Conservation (phyloP, 2,329 filamentous ascomycete genomes). For the Leptographium wingfieldii region DNA sequence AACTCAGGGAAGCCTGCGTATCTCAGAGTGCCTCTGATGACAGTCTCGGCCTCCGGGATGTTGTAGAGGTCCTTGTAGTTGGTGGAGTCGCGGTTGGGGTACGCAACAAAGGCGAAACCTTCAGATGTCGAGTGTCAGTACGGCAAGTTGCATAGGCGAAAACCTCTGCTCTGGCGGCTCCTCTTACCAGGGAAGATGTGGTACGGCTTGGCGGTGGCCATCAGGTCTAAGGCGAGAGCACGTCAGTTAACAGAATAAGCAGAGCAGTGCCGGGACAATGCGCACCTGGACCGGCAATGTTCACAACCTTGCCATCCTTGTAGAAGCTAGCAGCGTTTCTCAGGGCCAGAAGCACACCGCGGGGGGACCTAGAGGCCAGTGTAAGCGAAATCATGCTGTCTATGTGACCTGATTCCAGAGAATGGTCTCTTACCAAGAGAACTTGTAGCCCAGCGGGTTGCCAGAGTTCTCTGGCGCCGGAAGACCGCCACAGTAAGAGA, state of each 20-base stretch:
- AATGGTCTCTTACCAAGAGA: slow-evolving; percentile 42
- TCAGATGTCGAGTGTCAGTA: not conserved
- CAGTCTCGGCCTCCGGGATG: slow-evolving; percentile 83
- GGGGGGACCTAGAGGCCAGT: slow-evolving; percentile 35
- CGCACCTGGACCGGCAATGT: slow-evolving; percentile 37
- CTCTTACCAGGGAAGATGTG: slow-evolving; percentile 56
- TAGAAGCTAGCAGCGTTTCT: slow-evolving; percentile 76
- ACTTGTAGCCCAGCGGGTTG: slow-evolving; percentile 91
- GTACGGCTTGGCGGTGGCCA: slow-evolving; percentile 82
- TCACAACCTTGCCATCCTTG: slow-evolving; percentile 62
- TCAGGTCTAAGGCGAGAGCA: slow-evolving; percentile 43
- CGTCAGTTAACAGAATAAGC: not conserved
- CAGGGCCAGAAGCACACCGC: slow-evolving; percentile 79
- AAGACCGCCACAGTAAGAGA: slow-evolving; percentile 75
- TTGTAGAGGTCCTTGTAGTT: slow-evolving; percentile 78
- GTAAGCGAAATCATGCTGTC: not conserved
- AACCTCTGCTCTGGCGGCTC: not conserved
- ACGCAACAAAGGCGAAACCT: slow-evolving; percentile 79
- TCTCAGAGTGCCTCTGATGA: slow-evolving; percentile 69
- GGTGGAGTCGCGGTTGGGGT: slow-evolving; percentile 88
- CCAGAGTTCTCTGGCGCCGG: slow-evolving; percentile 60
- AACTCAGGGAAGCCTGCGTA: slow-evolving; percentile 89
- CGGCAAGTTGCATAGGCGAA: not conserved
- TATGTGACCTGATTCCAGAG: not conserved
- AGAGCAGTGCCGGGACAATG: too few species aligned